Evolutionary conservation across 208 protist species (phyloP), one percentile per base, ranked within the genome.

Genomic region (Trypanosoma vivax): DNA sequence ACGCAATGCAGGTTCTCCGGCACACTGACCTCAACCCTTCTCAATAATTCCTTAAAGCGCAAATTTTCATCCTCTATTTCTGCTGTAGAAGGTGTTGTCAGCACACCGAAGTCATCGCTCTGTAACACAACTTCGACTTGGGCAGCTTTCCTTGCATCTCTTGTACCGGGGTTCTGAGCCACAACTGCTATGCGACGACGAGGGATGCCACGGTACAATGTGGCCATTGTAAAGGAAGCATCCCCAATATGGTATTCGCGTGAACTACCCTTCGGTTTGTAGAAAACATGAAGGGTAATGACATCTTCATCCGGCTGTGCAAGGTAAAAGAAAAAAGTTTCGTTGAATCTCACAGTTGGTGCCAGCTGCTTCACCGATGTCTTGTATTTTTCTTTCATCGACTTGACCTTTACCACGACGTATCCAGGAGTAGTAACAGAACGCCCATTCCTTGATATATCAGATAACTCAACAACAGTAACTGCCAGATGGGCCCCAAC

Each of bases 331-430:
- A 80, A 68, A 55, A 92, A 92, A 16, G 77, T 84, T 53, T 92
- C 85, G 41, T 87, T 76, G 59, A 92, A 90, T 27, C 73, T 55
- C 59, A 89, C 76, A 31, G 83, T 72, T 18, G 80, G 77, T 31
- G 73, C 70, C 21, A 89, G 48, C 42, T 83, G 70, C 46, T 83
- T 83, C 5, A 85, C 74, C 21, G 81, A 88, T 4, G 85, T 92
- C 51, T 90, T 92, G 55, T 92, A 92, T 62, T 92, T 92, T 54
- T 92, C 85, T 54, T 92, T 92, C 35, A 92, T 82, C 23, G 85
- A 92, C 63, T 92, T 92, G 16, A 89, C 65, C 52, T 92, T 92
- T 49, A 92, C 83, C 54, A 88, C 68, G 9, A 92, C 51, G 50
- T 84, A 75, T 10, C 85, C 85, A 10, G 80, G 75, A 29, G 85